These are phyloP conservation scores for Moesziomyces antarcticus DNA, from an alignment of 1,284 basidiomycete genomes.

Conservation along the genomic window DNA sequence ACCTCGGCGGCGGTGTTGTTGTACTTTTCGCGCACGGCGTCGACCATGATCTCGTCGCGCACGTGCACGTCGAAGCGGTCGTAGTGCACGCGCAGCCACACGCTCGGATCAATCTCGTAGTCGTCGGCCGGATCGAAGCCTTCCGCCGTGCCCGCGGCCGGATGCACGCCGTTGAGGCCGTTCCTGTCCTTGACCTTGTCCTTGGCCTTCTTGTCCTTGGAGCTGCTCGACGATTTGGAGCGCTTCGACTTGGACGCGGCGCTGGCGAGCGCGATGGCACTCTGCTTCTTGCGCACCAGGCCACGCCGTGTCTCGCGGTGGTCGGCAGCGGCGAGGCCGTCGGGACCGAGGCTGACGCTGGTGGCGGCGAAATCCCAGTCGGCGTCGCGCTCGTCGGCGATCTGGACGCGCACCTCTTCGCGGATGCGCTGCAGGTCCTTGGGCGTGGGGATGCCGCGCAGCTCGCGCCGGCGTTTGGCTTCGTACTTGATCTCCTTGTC, in stretches of 20 bases:
- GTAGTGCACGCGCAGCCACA: constrained; percentile 86
- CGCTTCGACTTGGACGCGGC: constrained; percentile 41
- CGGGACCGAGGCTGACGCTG: constrained; percentile 20
- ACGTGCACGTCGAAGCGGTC: constrained; percentile 88
- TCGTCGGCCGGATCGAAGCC: constrained; percentile 40
- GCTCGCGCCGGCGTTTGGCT: constrained; percentile 46
- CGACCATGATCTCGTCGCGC: constrained; percentile 75
- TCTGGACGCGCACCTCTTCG: constrained; percentile 58
- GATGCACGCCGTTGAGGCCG: constrained; percentile 28
- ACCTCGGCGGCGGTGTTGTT: constrained; percentile 58
- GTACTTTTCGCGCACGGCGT: constrained; percentile 60
- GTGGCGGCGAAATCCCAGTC: constrained; percentile 50
- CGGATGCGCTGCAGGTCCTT: constrained; percentile 67
- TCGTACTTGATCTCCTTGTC: constrained; percentile 66
- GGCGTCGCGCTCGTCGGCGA: constrained; percentile 66
- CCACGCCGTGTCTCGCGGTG: constrained; percentile 46
- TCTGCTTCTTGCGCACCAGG: constrained; percentile 41
- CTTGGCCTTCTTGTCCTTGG: constrained; percentile 38
- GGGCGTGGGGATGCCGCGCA: constrained; percentile 67
- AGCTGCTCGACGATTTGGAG: constrained; percentile 19
- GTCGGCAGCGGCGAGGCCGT: constrained; percentile 26
- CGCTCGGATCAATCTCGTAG: constrained; percentile 66
- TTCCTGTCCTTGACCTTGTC: constrained; percentile 32
- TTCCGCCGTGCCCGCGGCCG: constrained; percentile 8
- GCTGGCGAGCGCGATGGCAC: constrained; percentile 34